Conservation (phyloP, 805 yeast species). For the Teunomyces lycoperdinae region DNA sequence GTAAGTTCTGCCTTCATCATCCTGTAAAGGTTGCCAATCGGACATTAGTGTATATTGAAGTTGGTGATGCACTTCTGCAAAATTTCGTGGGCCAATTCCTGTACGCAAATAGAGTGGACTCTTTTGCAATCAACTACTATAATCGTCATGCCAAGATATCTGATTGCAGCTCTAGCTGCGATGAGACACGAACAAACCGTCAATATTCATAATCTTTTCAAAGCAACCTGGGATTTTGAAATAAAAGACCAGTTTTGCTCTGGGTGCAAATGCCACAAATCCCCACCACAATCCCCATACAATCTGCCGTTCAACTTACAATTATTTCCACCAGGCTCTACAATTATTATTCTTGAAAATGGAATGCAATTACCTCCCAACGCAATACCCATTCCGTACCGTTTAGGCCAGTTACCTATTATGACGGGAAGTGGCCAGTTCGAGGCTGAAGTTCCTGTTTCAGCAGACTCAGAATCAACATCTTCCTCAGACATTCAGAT, state of each 20-base stretch:
- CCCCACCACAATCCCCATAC: background rate
- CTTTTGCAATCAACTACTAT: background rate
- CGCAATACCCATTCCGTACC: constrained; percentile 22
- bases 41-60: constrained; percentile 9
- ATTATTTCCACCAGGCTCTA: constrained; percentile 11
- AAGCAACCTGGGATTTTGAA: no score
- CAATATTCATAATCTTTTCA: no score
- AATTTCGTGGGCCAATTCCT: background rate
- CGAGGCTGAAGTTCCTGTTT: background rate
- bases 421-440: background rate
- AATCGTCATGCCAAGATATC: background rate
- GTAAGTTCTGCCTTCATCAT: constrained; percentile 66
- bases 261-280: constrained; percentile 3
- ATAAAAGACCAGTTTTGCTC: background rate
- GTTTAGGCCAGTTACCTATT: background rate
- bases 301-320: constrained; percentile 3
- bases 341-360: constrained; percentile 20
- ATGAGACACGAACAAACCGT: background rate
- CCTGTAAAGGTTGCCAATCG: constrained; percentile 63
- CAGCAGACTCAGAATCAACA: background rate
- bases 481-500: background rate
- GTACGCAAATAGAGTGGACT: background rate
- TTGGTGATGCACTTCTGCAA: background rate
- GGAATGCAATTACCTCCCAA: constrained; percentile 28
- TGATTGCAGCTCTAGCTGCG: background rate